Evolutionary conservation across 1,284 basidiomycete species (phyloP), one percentile per base, ranked within the genome.

Genomic region (Moesziomyces globuligerus): DNA sequence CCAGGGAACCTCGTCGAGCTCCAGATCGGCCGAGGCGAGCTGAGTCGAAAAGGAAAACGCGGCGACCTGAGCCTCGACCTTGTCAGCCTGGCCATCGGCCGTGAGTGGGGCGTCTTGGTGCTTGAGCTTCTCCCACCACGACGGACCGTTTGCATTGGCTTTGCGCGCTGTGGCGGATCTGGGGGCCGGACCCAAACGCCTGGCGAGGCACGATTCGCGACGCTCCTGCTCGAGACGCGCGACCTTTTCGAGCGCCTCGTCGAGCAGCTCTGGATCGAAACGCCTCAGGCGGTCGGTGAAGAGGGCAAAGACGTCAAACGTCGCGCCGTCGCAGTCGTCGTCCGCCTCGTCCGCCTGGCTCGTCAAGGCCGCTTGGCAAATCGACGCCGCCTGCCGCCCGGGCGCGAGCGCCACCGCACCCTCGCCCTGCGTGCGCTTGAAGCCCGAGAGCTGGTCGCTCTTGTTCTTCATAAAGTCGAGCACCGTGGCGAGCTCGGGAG

Each of bases 401-500:
- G 61, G 51, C 7, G 49, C 34, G 0, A 62, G 52, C 11, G 58
- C 29, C 18, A 49, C 45, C n/a, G 36, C 9, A 21, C 36, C 28
- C 18, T 51, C 48, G 34, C 67, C 25, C 29, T 64, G 50, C 20
- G 38, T 53, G 20, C 66, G 57, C 38, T 82, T 81, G 75, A 85
- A 85, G 3, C 84, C 84, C 1, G 83, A 84, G 5, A 84, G 75
- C 52, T 85, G 84, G 23, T 84, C 82, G 0, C 82, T 68, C 38
- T 80, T 79, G 69, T 84, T 74, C 42, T 81, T 79, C 76, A 85
- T 81, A 60, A 85, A 85, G 41, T 76, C 72, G 15, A 85, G 73
- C 32, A 85, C 84, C 23, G 73, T 60, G 3, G 76, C 72, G 20
- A 85, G 72, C 61, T 85, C 84, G n/a, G 74, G 59, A 7, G 74